Percentiles rank a stretch among this genome's conserved stretches.
phyloP scores from a whole-genome alignment of 441 rosid species.

The Pelargonium cotyledonis region DNA sequence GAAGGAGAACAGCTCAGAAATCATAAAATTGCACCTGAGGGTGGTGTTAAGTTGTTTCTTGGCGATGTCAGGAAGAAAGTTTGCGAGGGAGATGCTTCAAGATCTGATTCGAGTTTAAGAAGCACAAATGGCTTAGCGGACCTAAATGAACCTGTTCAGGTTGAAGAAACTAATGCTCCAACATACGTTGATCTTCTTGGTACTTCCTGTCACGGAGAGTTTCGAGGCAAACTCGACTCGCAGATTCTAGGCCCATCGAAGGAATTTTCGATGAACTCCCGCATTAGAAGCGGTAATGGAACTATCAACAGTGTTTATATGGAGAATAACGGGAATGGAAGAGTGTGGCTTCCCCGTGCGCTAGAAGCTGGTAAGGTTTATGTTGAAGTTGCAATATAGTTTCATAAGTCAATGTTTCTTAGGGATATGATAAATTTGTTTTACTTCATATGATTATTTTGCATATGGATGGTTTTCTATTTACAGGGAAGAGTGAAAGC shows the following conservation, averaged over 20 bases:
- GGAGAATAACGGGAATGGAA: constrained; percentile 34
- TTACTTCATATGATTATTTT: background rate
- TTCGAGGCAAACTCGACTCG: constrained; percentile 32
- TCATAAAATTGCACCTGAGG: constrained; percentile 28
- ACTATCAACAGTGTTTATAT: constrained; percentile 25
- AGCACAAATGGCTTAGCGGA: constrained; percentile 62
- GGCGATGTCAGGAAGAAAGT: constrained; percentile 35
- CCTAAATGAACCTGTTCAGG: constrained; percentile 67
- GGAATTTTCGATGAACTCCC: constrained; percentile 36
- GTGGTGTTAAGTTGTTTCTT: constrained; percentile 28
- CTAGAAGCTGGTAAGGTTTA: constrained; percentile 47
- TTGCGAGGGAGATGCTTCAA: constrained; percentile 33
- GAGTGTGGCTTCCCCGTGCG: constrained; percentile 40
- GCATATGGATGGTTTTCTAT: constrained; percentile 21
- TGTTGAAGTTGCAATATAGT: background rate
- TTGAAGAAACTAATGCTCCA: constrained; percentile 51
- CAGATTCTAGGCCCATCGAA: constrained; percentile 35
- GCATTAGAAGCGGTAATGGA: constrained; percentile 32
- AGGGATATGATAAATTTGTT: background rate
- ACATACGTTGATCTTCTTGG: constrained; percentile 33
- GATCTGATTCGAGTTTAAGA: constrained; percentile 36
- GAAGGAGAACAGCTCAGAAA: constrained; percentile 48
- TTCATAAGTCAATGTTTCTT: background rate
- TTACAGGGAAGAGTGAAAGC: constrained; percentile 46
- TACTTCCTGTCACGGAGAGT: constrained; percentile 29